phyloP scores from a whole-genome alignment of 2,329 filamentous ascomycete species.

The Helminthosporium solani region DNA sequence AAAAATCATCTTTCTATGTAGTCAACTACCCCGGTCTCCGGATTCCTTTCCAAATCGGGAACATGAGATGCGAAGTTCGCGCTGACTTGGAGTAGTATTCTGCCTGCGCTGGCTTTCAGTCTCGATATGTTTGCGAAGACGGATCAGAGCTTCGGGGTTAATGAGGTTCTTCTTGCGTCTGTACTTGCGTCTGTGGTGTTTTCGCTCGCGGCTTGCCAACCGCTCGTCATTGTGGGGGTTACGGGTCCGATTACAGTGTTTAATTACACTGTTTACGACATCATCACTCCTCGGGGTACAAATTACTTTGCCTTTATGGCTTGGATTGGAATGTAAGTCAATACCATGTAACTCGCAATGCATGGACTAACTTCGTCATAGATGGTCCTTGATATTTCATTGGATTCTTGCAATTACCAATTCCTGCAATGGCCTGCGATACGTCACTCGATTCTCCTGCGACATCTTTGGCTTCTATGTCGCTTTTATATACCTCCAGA shows the following conservation, averaged over 20 bases:
- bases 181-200: slow-evolving; percentile 83
- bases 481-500: slow-evolving; percentile 87
- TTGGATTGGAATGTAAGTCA: slow-evolving; percentile 74
- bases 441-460: slow-evolving; percentile 87
- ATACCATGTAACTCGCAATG: background rate
- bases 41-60: too few relatives aligned
- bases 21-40: too few relatives aligned
- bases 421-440: slow-evolving; percentile 82
- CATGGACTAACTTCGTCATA: slow-evolving; percentile 28
- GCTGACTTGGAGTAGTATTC: slow-evolving; percentile 58
- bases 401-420: slow-evolving; percentile 82
- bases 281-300: slow-evolving; percentile 73
- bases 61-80: slow-evolving; percentile 2
- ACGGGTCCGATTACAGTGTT: slow-evolving; percentile 91
- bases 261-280: slow-evolving; percentile 91
- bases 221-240: slow-evolving; percentile 86
- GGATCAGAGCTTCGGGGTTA: slow-evolving; percentile 80
- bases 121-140: slow-evolving; percentile 93
- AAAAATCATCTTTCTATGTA: background rate
- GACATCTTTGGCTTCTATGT: slow-evolving; percentile 96
- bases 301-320: slow-evolving; percentile 90
- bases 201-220: slow-evolving; percentile 75
- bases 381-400: slow-evolving; percentile 82
- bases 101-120: slow-evolving; percentile 84
- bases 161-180: slow-evolving; percentile 84